These are phyloP conservation scores for Lactuca saligna DNA, from an alignment of 129 eudicot species.

Conservation along the genomic window DNA sequence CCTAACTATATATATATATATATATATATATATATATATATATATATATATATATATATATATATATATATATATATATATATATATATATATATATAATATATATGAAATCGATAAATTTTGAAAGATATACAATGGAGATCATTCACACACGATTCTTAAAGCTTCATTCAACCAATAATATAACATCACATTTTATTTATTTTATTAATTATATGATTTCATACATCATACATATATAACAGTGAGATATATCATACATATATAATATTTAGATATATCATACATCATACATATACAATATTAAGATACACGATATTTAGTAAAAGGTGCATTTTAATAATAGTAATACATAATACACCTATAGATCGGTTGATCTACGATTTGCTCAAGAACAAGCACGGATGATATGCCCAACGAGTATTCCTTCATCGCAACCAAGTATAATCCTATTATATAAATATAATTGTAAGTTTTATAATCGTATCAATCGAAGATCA, in stretches of 20 bases:
- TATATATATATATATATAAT: too few species aligned
- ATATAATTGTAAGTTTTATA: neutral
- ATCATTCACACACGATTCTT: too few species aligned
- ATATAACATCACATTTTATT: neutral
- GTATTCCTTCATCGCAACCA: constrained; percentile 65
- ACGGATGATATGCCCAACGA: constrained; percentile 42
- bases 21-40: too few species aligned
- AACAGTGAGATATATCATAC: too few species aligned
- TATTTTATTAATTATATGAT: too few species aligned
- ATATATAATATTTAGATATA: too few species aligned
- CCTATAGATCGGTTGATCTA: neutral
- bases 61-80: too few species aligned
- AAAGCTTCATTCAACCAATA: neutral
- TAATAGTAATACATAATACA: neutral
- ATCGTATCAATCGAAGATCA: neutral
- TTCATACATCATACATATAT: neutral
- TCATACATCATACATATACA: neutral
- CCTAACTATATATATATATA: too few species aligned
- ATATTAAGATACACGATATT: neutral
- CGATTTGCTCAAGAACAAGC: neutral
- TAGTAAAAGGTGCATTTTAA: neutral
- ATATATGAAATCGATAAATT: neutral
- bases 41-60: too few species aligned
- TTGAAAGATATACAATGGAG: too few species aligned
- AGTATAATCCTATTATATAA: constrained; percentile 46